Percentiles rank a stretch among this genome's conserved stretches.
These are phyloP conservation scores for Fusarium sterilihyphosum DNA, from an alignment of 2,329 filamentous ascomycete species.

Conservation along the genomic window DNA sequence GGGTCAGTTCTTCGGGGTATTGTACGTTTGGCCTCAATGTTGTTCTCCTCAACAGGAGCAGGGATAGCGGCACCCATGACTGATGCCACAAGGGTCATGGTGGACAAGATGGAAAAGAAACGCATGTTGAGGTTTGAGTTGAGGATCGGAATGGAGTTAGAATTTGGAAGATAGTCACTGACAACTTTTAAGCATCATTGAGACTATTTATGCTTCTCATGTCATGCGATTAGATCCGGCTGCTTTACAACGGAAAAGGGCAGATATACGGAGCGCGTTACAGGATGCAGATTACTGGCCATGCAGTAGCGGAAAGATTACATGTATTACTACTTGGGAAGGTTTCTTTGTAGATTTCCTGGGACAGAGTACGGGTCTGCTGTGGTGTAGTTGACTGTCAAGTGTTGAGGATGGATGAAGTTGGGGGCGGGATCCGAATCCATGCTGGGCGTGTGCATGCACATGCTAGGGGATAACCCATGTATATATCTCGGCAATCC, in stretches of 20 bases:
- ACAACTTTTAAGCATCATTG: fast-evolving
- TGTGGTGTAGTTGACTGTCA: background rate
- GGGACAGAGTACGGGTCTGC: background rate
- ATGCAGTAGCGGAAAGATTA: fast-evolving
- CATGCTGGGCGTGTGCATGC: background rate
- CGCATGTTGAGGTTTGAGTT: background rate
- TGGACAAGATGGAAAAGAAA: background rate
- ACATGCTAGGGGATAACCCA: background rate
- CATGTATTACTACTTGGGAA: no score
- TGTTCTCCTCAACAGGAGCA: background rate
- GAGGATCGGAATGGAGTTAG: fast-evolving
- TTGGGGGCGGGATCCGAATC: background rate
- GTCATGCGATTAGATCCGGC: background rate
- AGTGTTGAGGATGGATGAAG: no score
- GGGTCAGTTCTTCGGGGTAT: fast-evolving
- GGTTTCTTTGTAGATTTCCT: background rate
- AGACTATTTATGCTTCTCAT: background rate
- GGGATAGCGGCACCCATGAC: background rate
- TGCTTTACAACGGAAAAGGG: background rate
- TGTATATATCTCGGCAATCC: background rate
- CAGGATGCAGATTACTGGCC: background rate
- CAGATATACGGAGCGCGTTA: no score
- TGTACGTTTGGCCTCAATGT: background rate
- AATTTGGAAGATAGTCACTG: no score
- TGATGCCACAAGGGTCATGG: background rate